Conservation (phyloP, 352 stramenopile genomes). For the Pythium rishiriense region DNA sequence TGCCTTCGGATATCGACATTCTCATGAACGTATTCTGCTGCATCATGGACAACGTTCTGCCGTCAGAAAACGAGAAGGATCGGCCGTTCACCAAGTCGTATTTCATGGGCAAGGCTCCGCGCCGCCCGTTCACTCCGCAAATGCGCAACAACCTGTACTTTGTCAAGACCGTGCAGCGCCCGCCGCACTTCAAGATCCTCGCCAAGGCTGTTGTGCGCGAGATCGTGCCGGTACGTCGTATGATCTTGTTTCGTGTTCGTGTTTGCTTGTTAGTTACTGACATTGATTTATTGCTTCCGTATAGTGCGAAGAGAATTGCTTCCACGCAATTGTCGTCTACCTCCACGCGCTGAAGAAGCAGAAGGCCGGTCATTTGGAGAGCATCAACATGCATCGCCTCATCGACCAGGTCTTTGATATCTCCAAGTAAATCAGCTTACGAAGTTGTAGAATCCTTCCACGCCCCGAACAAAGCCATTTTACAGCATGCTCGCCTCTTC, state of each 20-base stretch:
- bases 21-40: slow-evolving; percentile 89
- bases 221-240: slow-evolving; percentile 76
- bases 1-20: slow-evolving; percentile 83
- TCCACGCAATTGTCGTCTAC: slow-evolving; percentile 84
- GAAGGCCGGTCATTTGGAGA: slow-evolving; percentile 85
- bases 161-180: slow-evolving; percentile 70
- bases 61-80: slow-evolving; percentile 71
- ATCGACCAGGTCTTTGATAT: slow-evolving; percentile 86
- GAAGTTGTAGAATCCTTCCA: background rate
- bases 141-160: slow-evolving; percentile 77
- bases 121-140: slow-evolving; percentile 66
- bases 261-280: background rate
- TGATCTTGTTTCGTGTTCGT: background rate
- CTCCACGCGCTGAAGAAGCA: slow-evolving; percentile 84
- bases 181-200: slow-evolving; percentile 84
- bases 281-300: slow-evolving; percentile 4
- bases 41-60: slow-evolving; percentile 87
- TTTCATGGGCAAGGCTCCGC: slow-evolving; percentile 72
- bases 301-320: slow-evolving; percentile 86
- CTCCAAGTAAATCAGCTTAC: slow-evolving; percentile 51
- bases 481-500: too few species aligned
- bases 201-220: slow-evolving; percentile 74
- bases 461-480: background rate
- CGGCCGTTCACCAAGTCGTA: slow-evolving; percentile 84
- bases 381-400: slow-evolving; percentile 86